phyloP scores from a whole-genome alignment of 371 early-diverging fungal genomes.

The Mucor racemosus region DNA sequence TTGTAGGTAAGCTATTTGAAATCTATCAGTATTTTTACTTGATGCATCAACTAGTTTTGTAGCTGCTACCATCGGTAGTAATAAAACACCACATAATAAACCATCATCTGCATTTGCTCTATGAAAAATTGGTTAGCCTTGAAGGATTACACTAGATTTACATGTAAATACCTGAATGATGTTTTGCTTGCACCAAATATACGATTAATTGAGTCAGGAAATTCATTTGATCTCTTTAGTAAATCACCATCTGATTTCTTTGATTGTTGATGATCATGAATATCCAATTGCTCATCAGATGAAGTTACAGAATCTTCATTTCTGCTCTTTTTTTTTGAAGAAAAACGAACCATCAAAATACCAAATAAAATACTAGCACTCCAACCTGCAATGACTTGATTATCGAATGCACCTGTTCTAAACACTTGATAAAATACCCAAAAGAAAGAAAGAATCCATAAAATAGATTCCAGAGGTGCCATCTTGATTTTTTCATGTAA shows the following conservation, averaged over 20 bases:
- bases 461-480: conserved; percentile 31
- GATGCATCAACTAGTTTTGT: conserved; percentile 41
- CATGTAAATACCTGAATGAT: conserved; percentile 27
- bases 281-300: conserved; percentile 29
- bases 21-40: conserved; percentile 15
- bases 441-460: conserved; percentile 40
- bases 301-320: conserved; percentile 27
- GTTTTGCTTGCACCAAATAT: conserved; percentile 30
- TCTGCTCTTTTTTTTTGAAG: not conserved
- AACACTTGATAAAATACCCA: conserved; percentile 31
- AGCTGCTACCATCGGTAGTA: conserved; percentile 48
- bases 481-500: conserved; percentile 17
- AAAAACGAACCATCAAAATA: conserved; percentile 3
- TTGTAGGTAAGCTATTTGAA: conserved; percentile 32
- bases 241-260: conserved; percentile 15
- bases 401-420: conserved; percentile 2
- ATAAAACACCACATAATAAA: conserved; percentile 41
- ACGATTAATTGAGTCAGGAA: conserved; percentile 14
- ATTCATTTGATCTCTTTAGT: not conserved
- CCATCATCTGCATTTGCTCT: conserved; percentile 57
- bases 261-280: not conserved
- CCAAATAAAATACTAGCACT: conserved; percentile 21
- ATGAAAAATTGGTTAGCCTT: not conserved
- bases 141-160: too few species aligned
- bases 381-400: conserved; percentile 25